Conservation (phyloP, 1,284 basidiomycete species). For the Boletus mariae region DNA sequence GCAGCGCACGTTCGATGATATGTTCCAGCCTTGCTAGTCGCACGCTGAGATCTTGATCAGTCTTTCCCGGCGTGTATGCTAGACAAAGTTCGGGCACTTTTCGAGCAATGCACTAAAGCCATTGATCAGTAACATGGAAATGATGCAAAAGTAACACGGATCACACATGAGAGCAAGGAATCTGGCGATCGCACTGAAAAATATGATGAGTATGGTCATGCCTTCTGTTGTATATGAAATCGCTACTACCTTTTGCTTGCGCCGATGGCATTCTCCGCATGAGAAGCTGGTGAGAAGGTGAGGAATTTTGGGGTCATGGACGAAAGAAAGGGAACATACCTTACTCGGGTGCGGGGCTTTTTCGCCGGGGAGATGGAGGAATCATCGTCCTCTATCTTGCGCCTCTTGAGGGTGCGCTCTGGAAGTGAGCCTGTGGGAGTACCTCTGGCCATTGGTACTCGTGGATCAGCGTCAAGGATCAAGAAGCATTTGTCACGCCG, state of each 20-base stretch:
- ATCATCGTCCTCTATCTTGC: slow-evolving; percentile 63
- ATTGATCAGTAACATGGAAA: slow-evolving; percentile 12
- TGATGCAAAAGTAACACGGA: slow-evolving; percentile 3
- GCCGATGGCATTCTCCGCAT: slow-evolving; percentile 80
- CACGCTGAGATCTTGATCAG: slow-evolving; percentile 72
- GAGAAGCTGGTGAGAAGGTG: slow-evolving; percentile 56
- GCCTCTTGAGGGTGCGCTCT: slow-evolving; percentile 47
- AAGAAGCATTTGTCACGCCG: slow-evolving; percentile 14
- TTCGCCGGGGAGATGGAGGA: slow-evolving; percentile 45
- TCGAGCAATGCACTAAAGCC: slow-evolving; percentile 64
- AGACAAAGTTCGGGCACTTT: slow-evolving; percentile 83
- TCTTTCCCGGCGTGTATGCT: slow-evolving; percentile 80
- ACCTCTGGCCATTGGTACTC: slow-evolving; percentile 31
- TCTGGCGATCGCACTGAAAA: slow-evolving; percentile 70
- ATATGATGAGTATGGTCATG: slow-evolving; percentile 22
- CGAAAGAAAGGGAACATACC: slow-evolving; percentile 35
- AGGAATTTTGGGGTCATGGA: background rate
- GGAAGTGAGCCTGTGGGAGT: slow-evolving; percentile 10
- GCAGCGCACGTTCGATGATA: slow-evolving; percentile 72
- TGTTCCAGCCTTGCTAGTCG: slow-evolving; percentile 72
- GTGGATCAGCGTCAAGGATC: slow-evolving; percentile 30
- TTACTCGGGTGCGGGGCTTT: slow-evolving; percentile 73
- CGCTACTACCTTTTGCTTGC: slow-evolving; percentile 69
- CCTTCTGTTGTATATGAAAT: slow-evolving; percentile 2
- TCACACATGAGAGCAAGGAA: slow-evolving; percentile 73